phyloP scores from a whole-genome alignment of 805 yeast species.

The Candida manassasensis region DNA sequence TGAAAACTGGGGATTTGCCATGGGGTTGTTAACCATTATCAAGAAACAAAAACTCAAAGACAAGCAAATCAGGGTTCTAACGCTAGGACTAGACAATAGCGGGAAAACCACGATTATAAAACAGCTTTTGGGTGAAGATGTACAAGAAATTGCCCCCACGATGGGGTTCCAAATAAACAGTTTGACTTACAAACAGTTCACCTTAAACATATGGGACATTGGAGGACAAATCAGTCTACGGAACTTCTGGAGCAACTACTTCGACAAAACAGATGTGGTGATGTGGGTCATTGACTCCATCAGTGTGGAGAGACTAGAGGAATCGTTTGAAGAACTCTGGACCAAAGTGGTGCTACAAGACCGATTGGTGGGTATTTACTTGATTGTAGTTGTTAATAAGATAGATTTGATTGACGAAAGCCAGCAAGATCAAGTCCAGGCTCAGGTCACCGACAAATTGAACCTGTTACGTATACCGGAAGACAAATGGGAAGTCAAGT shows the following conservation, averaged over 20 bases:
- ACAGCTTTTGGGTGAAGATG: slow-evolving; percentile 46
- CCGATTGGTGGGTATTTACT: slow-evolving; percentile 59
- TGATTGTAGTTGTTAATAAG: slow-evolving; percentile 73
- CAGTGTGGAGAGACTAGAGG: slow-evolving; percentile 56
- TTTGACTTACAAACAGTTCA: slow-evolving; percentile 37
- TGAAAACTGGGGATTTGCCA: slow-evolving; percentile 17
- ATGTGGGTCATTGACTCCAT: slow-evolving; percentile 83
- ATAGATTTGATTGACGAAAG: slow-evolving; percentile 48
- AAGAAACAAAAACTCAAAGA: slow-evolving; percentile 81
- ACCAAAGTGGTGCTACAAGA: slow-evolving; percentile 60
- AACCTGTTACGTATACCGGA: slow-evolving; percentile 14
- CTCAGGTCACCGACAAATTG: slow-evolving; percentile 12
- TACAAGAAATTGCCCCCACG: slow-evolving; percentile 69
- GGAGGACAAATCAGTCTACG: slow-evolving; percentile 57
- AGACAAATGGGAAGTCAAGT: slow-evolving; percentile 22
- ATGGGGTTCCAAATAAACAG: slow-evolving; percentile 84
- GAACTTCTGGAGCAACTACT: slow-evolving; percentile 71
- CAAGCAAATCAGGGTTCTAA: slow-evolving; percentile 64
- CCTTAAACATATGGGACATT: slow-evolving; percentile 75
- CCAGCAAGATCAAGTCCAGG: slow-evolving; percentile 13
- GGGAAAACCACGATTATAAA: slow-evolving; percentile 87
- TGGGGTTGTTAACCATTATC: slow-evolving; percentile 81
- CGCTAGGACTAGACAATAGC: slow-evolving; percentile 84
- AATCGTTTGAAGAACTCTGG: slow-evolving; percentile 61
- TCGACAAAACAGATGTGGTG: slow-evolving; percentile 68